A percentile compares a stretch with the other conserved stretches of the same genome.
Evolutionary conservation across 2,329 filamentous ascomycete species (phyloP).

Genomic region (Diaporthe vaccinii): DNA sequence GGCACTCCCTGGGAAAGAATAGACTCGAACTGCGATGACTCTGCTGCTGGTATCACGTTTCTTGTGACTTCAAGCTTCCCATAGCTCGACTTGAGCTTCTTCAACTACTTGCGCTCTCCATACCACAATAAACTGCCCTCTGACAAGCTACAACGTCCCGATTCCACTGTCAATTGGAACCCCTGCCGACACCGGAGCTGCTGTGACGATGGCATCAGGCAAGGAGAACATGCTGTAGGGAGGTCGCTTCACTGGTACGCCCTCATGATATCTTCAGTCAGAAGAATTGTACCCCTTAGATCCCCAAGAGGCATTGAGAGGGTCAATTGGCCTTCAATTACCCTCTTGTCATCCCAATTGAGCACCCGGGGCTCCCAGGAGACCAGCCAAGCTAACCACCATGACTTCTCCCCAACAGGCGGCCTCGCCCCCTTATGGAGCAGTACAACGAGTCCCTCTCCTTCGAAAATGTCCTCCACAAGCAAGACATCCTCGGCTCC

Average conservation of each 20-base stretch:
- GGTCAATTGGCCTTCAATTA: neutral
- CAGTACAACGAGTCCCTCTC: constrained; percentile 86
- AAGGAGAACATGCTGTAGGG: constrained; percentile 67
- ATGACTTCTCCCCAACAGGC: neutral
- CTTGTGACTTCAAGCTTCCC: neutral
- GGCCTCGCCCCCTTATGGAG: constrained; percentile 85
- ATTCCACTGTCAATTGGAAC: neutral
- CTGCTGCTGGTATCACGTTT: neutral
- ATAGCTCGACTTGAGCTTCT: neutral
- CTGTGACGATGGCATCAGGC: constrained; percentile 23
- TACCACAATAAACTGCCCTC: neutral
- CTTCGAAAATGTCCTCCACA: constrained; percentile 83
- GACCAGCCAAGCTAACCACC: neutral
- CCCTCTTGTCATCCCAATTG: neutral
- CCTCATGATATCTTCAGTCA: neutral
- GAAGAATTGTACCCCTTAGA: no score
- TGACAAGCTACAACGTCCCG: neutral
- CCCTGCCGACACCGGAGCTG: neutral
- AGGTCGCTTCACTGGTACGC: constrained; percentile 69
- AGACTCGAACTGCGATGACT: constrained; percentile 4
- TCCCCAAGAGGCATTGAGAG: neutral
- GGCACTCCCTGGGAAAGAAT: neutral
- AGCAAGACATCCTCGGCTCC: constrained; percentile 83
- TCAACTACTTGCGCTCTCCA: neutral
- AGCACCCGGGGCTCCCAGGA: neutral